A percentile compares a stretch with the other conserved stretches of the same genome.
phyloP scores from a whole-genome alignment of 2,329 filamentous ascomycete genomes.

The Xylariaceae sp. region DNA sequence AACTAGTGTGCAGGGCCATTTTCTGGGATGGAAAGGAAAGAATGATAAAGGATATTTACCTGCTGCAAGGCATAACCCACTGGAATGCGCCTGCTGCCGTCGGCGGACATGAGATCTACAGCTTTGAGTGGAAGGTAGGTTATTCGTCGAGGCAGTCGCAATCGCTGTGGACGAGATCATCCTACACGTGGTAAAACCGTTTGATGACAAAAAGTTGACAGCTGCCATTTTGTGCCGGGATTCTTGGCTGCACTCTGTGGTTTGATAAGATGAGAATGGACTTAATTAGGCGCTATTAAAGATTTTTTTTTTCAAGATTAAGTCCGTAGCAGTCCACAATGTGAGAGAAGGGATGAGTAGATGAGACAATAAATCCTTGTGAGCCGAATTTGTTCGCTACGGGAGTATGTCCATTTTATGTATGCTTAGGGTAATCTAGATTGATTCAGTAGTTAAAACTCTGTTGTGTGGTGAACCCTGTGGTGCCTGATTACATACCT shows the following conservation, averaged over 20 bases:
- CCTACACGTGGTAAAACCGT: background rate
- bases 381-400: too few relatives aligned
- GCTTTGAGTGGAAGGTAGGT: background rate
- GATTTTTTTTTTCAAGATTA: too few relatives aligned
- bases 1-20: constrained; percentile 5
- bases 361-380: too few relatives aligned
- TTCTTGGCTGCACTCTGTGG: background rate
- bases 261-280: background rate
- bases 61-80: constrained; percentile 11
- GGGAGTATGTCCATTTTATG: too few relatives aligned
- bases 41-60: constrained; percentile 7
- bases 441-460: too few relatives aligned
- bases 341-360: too few relatives aligned
- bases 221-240: constrained; percentile 12
- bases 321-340: too few relatives aligned
- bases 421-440: too few relatives aligned
- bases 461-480: too few relatives aligned
- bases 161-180: constrained; percentile 4
- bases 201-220: background rate
- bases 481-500: too few relatives aligned
- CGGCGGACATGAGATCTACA: constrained; percentile 1
- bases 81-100: constrained; percentile 1
- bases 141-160: background rate
- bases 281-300: background rate
- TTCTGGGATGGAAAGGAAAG: constrained; percentile 1